Base-by-base conservation (phyloP, 139 green algal genomes). In the Mychonastes homosphaera region DNA sequence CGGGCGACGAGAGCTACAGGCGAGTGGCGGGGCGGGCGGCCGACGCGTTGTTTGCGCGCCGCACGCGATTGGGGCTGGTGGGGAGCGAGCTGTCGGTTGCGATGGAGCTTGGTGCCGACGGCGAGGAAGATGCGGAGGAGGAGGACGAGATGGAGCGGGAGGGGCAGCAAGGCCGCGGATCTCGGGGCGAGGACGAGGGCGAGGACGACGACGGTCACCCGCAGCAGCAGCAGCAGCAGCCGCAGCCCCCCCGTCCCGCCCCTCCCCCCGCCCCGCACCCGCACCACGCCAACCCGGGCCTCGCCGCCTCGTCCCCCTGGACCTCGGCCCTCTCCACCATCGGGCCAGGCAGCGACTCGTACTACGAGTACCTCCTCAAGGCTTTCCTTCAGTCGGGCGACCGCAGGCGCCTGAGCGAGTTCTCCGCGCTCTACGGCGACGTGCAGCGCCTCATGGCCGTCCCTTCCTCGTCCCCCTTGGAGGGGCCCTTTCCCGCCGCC, bases 321-420 rank as follows among this genome's bases (percentile, higher is more conserved):
- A 67, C 74, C 41, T 70, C 76, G 24, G 52, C 46, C 13, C 80
- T 87, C 38, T 62, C 72, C 30, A 83, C 76, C 32, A 81, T 95
- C 15, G 87, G 87, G 4, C 78, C 85, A 9, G 83, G 81, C n/a
- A 72, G 72, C 3, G 87, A 96, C 74, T 85, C 68, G 1, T 92
- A 85, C 65, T 94, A 91, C 53, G 87, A 96, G 63, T 95, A 96
- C 70, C 70, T 95, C 39, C 74, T 90, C n/a, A 95, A 95, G 71
- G 79, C 24, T 51, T 21, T 51, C 23, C 44, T 47, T 18, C 23
- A 18, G 6, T 6, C 6, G 40, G 3, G 23, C 40, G 3, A 19
- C n/a, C 26, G 41, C 7, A 19, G 41, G 24, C n/a, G 23, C 52
- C 8, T 43, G 27, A 29, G 19, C 13, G 39, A 28, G 40, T 60